A percentile compares a stretch with the other conserved stretches of the same genome.
These are phyloP conservation scores for Volutella citrinella DNA, from an alignment of 2,329 filamentous ascomycete genomes.

Conservation along the genomic window DNA sequence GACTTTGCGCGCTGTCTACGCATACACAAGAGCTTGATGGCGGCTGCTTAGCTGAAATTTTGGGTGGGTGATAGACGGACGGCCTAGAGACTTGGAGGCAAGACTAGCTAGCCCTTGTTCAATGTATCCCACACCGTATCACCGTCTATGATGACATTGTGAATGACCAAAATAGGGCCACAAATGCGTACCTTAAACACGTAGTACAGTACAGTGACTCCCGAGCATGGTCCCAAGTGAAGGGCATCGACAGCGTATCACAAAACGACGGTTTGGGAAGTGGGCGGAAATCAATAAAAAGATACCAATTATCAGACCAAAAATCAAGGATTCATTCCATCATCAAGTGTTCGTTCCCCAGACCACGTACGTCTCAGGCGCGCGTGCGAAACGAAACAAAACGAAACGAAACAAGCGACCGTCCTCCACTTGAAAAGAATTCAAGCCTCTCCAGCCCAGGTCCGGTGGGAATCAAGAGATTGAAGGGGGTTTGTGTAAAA, in stretches of 20 bases:
- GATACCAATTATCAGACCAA: conserved; percentile 13
- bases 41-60: conserved; percentile 24
- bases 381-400: conserved; percentile 1
- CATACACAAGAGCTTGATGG: conserved; percentile 40
- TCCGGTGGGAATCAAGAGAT: conserved; percentile 8
- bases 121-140: too few species aligned
- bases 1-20: conserved; percentile 47
- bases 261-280: too few species aligned
- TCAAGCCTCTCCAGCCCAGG: not conserved
- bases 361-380: conserved; percentile 13
- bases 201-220: too few species aligned
- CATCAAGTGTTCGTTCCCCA: conserved; percentile 20
- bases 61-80: too few species aligned
- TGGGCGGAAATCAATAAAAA: conserved; percentile 11
- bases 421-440: conserved; percentile 1
- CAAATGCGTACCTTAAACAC: too few species aligned
- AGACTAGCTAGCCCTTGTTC: too few species aligned
- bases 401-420: not conserved
- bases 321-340: conserved; percentile 26
- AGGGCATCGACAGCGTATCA: too few species aligned
- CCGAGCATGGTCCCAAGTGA: too few species aligned
- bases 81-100: too few species aligned
- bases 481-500: conserved; percentile 12
- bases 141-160: too few species aligned
- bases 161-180: too few species aligned